Percentiles rank a stretch among this genome's conserved stretches.
phyloP scores from a whole-genome alignment of 2,329 filamentous ascomycete species.

The Aspergillus flavus region DNA sequence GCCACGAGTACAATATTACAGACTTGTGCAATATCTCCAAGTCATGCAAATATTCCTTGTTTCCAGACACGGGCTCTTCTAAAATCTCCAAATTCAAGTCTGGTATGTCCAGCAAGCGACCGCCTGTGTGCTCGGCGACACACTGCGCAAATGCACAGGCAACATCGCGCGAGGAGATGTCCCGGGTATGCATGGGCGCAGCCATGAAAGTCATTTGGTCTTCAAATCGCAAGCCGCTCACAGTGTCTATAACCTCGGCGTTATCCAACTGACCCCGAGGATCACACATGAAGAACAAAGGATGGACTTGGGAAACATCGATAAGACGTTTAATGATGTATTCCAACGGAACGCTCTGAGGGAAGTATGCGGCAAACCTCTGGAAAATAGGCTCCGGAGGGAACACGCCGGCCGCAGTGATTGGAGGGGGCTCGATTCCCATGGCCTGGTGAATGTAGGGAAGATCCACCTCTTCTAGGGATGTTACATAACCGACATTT shows the following conservation, averaged over 20 bases:
- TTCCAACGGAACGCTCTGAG: constrained; percentile 75
- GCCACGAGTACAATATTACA: constrained; percentile 86
- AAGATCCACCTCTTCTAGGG: constrained; percentile 72
- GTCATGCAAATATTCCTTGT: constrained; percentile 62
- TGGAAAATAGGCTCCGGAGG: constrained; percentile 73
- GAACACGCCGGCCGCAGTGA: constrained; percentile 72
- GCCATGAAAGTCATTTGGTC: constrained; percentile 78
- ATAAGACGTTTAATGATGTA: constrained; percentile 78
- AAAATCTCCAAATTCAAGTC: constrained; percentile 73
- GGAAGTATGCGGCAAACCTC: constrained; percentile 79
- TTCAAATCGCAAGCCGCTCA: constrained; percentile 65
- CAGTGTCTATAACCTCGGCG: constrained; percentile 73
- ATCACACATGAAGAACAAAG: constrained; percentile 70
- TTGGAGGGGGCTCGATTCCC: constrained; percentile 62
- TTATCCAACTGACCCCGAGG: constrained; percentile 65
- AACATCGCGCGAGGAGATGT: constrained; percentile 46
- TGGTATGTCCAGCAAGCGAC: constrained; percentile 70
- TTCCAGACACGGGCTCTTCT: constrained; percentile 54
- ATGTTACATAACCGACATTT: constrained; percentile 73
- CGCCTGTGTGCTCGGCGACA: constrained; percentile 68
- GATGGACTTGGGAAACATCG: constrained; percentile 65
- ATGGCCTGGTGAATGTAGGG: constrained; percentile 65
- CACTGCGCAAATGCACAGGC: constrained; percentile 68
- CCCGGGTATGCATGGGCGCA: constrained; percentile 65
- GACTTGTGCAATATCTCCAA: constrained; percentile 81